These are phyloP conservation scores for Epichloe gansuensis DNA, from an alignment of 2,329 filamentous ascomycete species.

Conservation along the genomic window DNA sequence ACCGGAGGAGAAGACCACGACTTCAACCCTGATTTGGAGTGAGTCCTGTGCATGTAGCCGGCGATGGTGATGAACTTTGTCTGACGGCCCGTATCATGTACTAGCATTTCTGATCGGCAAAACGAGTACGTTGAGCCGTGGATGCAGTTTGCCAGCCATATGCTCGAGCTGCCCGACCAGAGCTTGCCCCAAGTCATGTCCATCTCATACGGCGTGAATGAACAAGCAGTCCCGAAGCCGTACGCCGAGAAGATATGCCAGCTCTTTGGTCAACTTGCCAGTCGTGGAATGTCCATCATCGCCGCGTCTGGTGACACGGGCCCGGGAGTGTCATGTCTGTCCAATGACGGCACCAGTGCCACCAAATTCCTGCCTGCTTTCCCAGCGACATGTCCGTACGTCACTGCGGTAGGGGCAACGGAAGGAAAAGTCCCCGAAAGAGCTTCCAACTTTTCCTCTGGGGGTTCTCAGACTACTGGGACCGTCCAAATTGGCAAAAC, in stretches of 20 bases:
- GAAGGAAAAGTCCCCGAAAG: conserved; percentile 36
- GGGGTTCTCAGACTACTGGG: conserved; percentile 38
- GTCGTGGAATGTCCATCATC: conserved; percentile 55
- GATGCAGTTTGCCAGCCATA: conserved; percentile 48
- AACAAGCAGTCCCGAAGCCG: conserved; percentile 46
- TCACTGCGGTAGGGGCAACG: conserved; percentile 51
- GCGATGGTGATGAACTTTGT: background rate
- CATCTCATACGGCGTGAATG: conserved; percentile 60
- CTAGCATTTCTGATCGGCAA: conserved; percentile 17
- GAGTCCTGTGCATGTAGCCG: conserved; percentile 8
- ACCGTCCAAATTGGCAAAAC: conserved; percentile 31
- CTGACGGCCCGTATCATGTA: background rate
- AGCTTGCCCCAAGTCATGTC: conserved; percentile 51
- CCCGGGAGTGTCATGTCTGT: conserved; percentile 22
- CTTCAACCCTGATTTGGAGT: conserved; percentile 24
- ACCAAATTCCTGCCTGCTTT: conserved; percentile 23
- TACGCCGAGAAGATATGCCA: conserved; percentile 42
- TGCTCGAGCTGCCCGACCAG: conserved; percentile 40
- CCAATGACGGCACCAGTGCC: conserved; percentile 23
- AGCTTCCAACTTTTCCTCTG: conserved; percentile 39
- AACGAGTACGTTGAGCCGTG: conserved; percentile 50
- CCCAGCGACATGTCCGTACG: conserved; percentile 40
- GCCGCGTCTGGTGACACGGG: conserved; percentile 48
- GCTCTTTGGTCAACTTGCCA: conserved; percentile 52
- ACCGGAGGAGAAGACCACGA: conserved; percentile 20